Base-by-base conservation (phyloP, 2,329 filamentous ascomycete genomes). In the Colletotrichum melonis region DNA sequence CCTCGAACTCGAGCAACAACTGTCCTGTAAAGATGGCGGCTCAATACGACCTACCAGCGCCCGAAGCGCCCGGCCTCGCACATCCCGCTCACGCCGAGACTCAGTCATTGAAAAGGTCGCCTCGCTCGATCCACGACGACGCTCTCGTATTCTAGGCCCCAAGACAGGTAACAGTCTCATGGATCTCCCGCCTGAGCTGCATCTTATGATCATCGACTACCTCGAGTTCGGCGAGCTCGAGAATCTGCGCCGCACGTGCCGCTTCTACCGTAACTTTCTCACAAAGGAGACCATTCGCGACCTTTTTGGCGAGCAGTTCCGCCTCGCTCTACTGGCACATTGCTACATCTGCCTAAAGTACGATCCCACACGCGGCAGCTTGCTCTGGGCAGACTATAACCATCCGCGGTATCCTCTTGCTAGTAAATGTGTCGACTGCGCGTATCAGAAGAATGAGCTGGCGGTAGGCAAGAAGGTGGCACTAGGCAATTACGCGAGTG, bases 151-250 rank as follows among this genome's bases (percentile, higher is more conserved):
- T 19, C 64, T 67, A 24, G 63, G 71, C 24, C 63, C 72, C 28
- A 73, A 42, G 56, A 73, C 71, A 26, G 64, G 67, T 24, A 66
- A 67, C 30, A 63, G 63, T 65, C 74, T 87, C 4, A 76, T 84
- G 46, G 78, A 78, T 30, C 79, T 87, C 0, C 85, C 86, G 4
- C 77, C 78, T 8, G 86, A 87, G 76, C 75, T 87, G 6, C 83
- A 86, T 65, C 77, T 86, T 56, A 77, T 82, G 75, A 80, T 87
- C 54, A 76, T 86, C n/a, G 75, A 77, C 26, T 76, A 82, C 26
- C 82, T 86, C 64, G 79, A 80, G 67, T 86, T 86, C 68, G 84
- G 82, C 52, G 83, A 86, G 75, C 80, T 87, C 22, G 81, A 85
- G 75, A 80, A 81, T 19, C 78, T 87, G 19, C 82, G 86, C 12